Conservation (phyloP, 1,139 yeast genomes). For the Trichomonascaceae sp. region DNA sequence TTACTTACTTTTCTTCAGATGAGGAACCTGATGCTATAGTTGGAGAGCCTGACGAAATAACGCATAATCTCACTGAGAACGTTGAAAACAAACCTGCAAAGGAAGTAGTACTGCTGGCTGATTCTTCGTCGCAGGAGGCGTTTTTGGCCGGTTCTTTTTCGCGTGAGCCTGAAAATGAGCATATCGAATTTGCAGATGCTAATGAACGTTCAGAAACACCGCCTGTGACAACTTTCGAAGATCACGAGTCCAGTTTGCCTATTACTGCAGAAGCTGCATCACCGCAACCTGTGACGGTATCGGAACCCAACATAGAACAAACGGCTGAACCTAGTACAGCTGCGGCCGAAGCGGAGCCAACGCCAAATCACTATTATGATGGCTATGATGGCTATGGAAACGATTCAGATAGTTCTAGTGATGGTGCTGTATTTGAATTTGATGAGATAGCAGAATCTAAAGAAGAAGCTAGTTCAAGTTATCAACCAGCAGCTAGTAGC, state of each 20-base stretch:
- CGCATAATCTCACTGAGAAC: conserved; percentile 1
- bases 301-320: neutral
- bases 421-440: conserved; percentile 24
- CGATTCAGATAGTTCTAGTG: conserved; percentile 11
- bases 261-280: neutral
- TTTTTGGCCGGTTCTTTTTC: neutral
- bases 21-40: neutral
- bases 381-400: conserved; percentile 2
- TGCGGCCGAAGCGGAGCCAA: neutral
- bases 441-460: conserved; percentile 19
- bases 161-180: neutral
- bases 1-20: conserved; percentile 1
- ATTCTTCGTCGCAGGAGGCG: neutral
- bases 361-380: neutral
- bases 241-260: neutral
- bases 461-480: too few species aligned
- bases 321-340: neutral
- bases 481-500: too few species aligned
- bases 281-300: neutral
- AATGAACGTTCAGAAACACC: neutral
- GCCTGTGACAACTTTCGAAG: neutral
- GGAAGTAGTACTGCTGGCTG: neutral
- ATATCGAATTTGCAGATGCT: neutral
- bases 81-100: neutral
- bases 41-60: neutral